Base-by-base conservation (phyloP, 2,329 filamentous ascomycete genomes). In the Aaosphaeria pasadenensis region DNA sequence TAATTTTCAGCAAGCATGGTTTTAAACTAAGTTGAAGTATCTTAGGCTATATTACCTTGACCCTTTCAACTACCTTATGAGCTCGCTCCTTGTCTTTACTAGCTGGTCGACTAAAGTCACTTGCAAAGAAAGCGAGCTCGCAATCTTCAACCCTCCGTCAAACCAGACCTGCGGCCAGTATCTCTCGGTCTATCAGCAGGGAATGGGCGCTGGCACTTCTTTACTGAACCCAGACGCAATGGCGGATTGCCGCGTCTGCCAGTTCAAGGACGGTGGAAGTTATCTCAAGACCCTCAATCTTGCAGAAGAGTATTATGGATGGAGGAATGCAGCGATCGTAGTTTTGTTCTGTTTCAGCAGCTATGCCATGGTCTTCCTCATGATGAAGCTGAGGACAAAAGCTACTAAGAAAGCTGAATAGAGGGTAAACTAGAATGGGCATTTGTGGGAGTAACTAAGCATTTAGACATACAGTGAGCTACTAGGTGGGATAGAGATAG, bases 291-390 rank as follows among this genome's bases (percentile, higher is more conserved):
- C 75, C 0, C 53, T 88, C 9, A 86, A 87, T 59, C 57, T 88
- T 6, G 72, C 74, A 1, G 74, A 82, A 4, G 82, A 86, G 54
- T 81, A 76, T 51, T 83, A 83, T 55, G 85, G 83, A 0, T 89
- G 86, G 86, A 76, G 86, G 43, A 76, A 88, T 64, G 81, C 81
- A 0, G 85, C 61, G 0, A 82, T 87, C 42, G 76, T 79, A 3
- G 78, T 77, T 1, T 68, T 82, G 5, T 85, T 85, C 54, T 77
- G 72, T 1, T 50, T 81, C 36, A 78, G 74, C 47, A 79, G 76
- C 1, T 86, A 86, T 51, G 70, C 63, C 2, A 46, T 77, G 49
- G 76, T 78, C 2, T 79, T 71, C 53, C 43, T 58, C 30, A 54
- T 72, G 32, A 74, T 73, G 71, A 73, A 72, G 62, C 41, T 73